Conservation (phyloP, 768 basidiomycete species). For the Xerocomus brunneocitrinus region DNA sequence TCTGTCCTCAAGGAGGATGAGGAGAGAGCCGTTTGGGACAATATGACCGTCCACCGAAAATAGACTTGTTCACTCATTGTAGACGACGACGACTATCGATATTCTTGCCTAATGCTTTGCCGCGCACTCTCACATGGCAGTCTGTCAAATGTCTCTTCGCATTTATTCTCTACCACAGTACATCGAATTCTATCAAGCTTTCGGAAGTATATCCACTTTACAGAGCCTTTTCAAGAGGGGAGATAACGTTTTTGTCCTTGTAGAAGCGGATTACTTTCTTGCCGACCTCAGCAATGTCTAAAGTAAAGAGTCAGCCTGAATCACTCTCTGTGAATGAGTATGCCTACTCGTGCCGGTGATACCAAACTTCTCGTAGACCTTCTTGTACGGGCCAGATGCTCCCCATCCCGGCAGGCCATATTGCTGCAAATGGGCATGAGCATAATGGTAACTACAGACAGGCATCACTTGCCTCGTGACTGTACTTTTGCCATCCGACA, state of each 20-base stretch:
- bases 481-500: conserved; percentile 84
- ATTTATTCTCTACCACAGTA: conserved; percentile 14
- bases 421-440: conserved; percentile 41
- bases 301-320: conserved; percentile 6
- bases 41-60: conserved; percentile 63
- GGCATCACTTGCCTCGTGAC: conserved; percentile 59
- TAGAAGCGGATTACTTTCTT: conserved; percentile 89
- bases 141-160: conserved; percentile 5
- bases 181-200: background rate
- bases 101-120: conserved; percentile 11
- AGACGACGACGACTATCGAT: conserved; percentile 21
- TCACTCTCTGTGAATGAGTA: background rate
- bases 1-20: conserved; percentile 69
- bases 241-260: conserved; percentile 67
- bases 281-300: conserved; percentile 74
- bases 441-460: background rate
- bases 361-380: conserved; percentile 90
- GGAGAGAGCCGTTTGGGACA: conserved; percentile 83
- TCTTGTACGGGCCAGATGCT: conserved; percentile 83
- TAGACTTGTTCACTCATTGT: conserved; percentile 36
- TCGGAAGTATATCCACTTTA: conserved; percentile 17
- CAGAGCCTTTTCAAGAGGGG: conserved; percentile 74
- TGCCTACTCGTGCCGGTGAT: conserved; percentile 69
- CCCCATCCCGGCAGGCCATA: conserved; percentile 76
- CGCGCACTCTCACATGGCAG: background rate